phyloP scores from a whole-genome alignment of 768 basidiomycete species.

The Thelephora ganbajun region DNA sequence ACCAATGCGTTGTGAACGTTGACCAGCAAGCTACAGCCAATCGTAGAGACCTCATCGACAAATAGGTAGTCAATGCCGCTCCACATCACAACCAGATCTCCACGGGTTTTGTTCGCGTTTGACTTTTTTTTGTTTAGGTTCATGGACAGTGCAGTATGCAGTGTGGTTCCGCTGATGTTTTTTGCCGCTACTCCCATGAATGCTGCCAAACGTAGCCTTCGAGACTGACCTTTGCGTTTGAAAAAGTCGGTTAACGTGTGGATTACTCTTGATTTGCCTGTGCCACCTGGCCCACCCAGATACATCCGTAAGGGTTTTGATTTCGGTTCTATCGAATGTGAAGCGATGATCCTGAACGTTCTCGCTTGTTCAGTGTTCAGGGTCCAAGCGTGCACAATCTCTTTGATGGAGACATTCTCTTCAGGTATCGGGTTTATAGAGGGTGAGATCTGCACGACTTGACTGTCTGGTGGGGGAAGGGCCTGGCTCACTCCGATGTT shows the following conservation, averaged over 20 bases:
- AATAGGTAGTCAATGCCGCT: constrained; percentile 25
- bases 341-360: no score
- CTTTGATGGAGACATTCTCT: not conserved
- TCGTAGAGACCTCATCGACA: constrained; percentile 27
- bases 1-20: constrained; percentile 10
- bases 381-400: constrained; percentile 7
- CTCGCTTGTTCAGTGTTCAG: no score
- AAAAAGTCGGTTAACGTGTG: constrained; percentile 2
- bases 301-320: constrained; percentile 14
- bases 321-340: constrained; percentile 10
- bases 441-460: not conserved
- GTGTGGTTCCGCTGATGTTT: constrained; percentile 25
- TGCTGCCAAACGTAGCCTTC: constrained; percentile 9
- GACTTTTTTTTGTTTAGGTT: not conserved
- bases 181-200: constrained; percentile 9
- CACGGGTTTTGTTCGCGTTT: constrained; percentile 1
- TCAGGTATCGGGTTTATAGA: not conserved
- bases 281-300: no score
- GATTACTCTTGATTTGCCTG: no score
- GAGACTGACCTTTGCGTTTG: not conserved
- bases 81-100: constrained; percentile 20
- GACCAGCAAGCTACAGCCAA: constrained; percentile 19
- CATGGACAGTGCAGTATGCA: constrained; percentile 20
- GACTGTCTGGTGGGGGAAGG: not conserved
- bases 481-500: not conserved